Evolutionary conservation across 2,329 filamentous ascomycete species (phyloP).

Genomic region (Trichoderma breve): DNA sequence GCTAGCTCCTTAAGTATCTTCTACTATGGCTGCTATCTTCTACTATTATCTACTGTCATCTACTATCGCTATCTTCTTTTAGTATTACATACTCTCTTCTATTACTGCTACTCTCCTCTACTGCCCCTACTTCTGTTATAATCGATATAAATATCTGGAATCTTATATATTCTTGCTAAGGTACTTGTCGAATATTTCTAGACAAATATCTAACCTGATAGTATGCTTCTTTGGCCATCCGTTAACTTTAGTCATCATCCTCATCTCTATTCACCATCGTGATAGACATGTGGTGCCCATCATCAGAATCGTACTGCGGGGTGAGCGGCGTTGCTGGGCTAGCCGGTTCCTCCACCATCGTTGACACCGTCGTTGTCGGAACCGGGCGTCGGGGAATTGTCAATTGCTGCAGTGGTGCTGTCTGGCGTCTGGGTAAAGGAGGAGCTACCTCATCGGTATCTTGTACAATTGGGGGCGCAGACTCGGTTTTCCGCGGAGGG

Average conservation of each 20-base stretch:
- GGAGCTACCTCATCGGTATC: background rate
- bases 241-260: constrained; percentile 26
- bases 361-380: background rate
- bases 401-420: background rate
- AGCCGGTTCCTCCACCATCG: background rate
- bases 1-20: too few relatives aligned
- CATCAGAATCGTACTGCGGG: constrained; percentile 30
- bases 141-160: background rate
- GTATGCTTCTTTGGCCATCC: background rate
- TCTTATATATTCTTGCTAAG: background rate
- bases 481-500: background rate
- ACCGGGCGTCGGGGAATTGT: constrained; percentile 17
- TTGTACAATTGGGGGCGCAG: background rate
- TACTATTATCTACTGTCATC: background rate
- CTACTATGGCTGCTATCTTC: too few relatives aligned
- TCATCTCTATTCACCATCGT: constrained; percentile 39
- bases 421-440: constrained; percentile 15
- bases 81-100: background rate
- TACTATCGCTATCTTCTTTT: background rate
- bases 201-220: background rate
- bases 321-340: constrained; percentile 27
- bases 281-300: constrained; percentile 38
- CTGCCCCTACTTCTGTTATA: background rate
- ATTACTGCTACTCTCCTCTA: background rate
- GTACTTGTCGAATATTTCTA: background rate